phyloP scores from a whole-genome alignment of 2,329 filamentous ascomycete species.

The Diplodia scrobiculata region DNA sequence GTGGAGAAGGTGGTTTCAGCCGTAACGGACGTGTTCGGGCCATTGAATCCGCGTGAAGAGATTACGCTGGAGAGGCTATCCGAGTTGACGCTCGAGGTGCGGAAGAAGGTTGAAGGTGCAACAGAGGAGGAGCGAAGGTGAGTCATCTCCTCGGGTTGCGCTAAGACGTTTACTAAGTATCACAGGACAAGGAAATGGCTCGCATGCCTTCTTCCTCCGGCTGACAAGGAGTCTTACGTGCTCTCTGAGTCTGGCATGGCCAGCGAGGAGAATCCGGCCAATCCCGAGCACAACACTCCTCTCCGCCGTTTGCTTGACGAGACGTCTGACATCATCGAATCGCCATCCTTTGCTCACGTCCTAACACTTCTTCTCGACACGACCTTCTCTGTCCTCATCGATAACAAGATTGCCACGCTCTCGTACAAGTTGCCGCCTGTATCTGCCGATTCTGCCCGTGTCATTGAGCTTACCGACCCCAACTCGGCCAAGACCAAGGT shows the following conservation, averaged over 20 bases:
- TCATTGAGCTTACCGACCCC: slow-evolving; percentile 57
- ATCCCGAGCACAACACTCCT: slow-evolving; percentile 46
- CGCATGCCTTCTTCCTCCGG: slow-evolving; percentile 76
- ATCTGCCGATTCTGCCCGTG: slow-evolving; percentile 46
- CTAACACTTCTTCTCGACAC: slow-evolving; percentile 83
- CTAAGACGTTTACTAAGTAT: not conserved
- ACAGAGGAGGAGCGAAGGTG: slow-evolving; percentile 65
- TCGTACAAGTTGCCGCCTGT: slow-evolving; percentile 69
- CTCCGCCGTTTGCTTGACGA: slow-evolving; percentile 89
- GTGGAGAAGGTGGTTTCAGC: slow-evolving; percentile 80
- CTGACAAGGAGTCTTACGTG: slow-evolving; percentile 77
- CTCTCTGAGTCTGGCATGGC: slow-evolving; percentile 82
- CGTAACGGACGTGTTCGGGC: slow-evolving; percentile 86
- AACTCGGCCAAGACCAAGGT: slow-evolving; percentile 66
- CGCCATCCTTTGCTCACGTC: slow-evolving; percentile 84
- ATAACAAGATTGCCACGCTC: slow-evolving; percentile 75
- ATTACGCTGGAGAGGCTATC: slow-evolving; percentile 79
- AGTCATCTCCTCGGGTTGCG: slow-evolving; percentile 26
- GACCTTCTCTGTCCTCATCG: slow-evolving; percentile 80
- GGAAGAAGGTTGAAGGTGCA: slow-evolving; percentile 78
- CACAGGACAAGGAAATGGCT: slow-evolving; percentile 66
- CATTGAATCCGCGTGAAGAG: slow-evolving; percentile 83
- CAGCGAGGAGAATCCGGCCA: slow-evolving; percentile 38
- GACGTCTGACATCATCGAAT: slow-evolving; percentile 93
- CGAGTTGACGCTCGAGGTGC: slow-evolving; percentile 77